Conservation (phyloP, 495 filamentous ascomycete genomes). For the Tuber magnatum region DNA sequence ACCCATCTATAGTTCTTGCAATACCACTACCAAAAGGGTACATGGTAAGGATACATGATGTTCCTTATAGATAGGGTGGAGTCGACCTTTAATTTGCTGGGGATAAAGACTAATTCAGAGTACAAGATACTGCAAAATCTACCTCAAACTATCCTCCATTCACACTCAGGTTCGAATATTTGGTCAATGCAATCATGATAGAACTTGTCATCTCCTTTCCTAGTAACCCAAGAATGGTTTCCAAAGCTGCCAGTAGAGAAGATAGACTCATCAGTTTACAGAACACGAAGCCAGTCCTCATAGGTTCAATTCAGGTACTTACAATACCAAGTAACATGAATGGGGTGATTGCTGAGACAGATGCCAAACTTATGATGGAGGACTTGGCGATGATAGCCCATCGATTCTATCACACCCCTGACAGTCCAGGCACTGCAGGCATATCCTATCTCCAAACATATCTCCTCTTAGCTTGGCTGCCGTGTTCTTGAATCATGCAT, state of each 20-base stretch:
- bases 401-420: too few species aligned
- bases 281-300: conserved; percentile 9
- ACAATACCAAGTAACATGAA: not conserved
- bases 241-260: conserved; percentile 15
- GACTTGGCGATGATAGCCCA: too few species aligned
- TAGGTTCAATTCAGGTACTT: conserved; percentile 10
- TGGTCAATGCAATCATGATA: conserved; percentile 20
- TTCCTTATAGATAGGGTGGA: conserved; percentile 4
- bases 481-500: conserved; percentile 2
- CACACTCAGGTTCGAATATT: conserved; percentile 2
- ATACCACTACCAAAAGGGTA: too few species aligned
- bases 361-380: not conserved
- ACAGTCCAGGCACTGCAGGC: not conserved
- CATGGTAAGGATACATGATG: not conserved
- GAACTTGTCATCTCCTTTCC: conserved; percentile 4
- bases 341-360: not conserved
- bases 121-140: conserved; percentile 14
- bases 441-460: conserved; percentile 3
- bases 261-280: conserved; percentile 24
- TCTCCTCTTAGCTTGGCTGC: not conserved
- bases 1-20: too few species aligned
- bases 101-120: conserved; percentile 19
- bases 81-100: conserved; percentile 12
- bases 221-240: conserved; percentile 2
- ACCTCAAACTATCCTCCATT: conserved; percentile 12